phyloP scores from a whole-genome alignment of 2,329 filamentous ascomycete species.

The Xylaria sp. region DNA sequence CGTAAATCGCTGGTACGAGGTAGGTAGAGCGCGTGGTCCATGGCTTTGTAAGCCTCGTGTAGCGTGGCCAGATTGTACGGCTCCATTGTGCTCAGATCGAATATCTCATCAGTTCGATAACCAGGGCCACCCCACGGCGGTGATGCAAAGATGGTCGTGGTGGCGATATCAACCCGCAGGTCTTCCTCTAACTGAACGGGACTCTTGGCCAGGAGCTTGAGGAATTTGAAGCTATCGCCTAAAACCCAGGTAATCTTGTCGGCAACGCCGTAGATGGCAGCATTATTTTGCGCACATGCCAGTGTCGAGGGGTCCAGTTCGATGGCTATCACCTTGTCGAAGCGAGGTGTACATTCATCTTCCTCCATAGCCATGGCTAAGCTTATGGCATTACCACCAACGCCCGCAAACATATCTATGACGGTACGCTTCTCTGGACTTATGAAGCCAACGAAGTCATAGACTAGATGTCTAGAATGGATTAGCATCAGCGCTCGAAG shows the following conservation, averaged over 20 bases:
- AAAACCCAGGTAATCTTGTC: constrained; percentile 83
- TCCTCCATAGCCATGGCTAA: constrained; percentile 70
- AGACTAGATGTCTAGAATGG: constrained; percentile 72
- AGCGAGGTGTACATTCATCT: constrained; percentile 67
- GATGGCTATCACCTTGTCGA: constrained; percentile 86
- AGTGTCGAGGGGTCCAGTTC: constrained; percentile 84
- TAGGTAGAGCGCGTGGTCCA: constrained; percentile 79
- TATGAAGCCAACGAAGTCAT: constrained; percentile 70
- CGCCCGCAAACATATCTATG: constrained; percentile 90
- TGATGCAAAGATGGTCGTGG: constrained; percentile 65
- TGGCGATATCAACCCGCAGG: constrained; percentile 54
- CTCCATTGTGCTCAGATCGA: constrained; percentile 86
- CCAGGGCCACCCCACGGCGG: constrained; percentile 70
- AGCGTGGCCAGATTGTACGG: constrained; percentile 79
- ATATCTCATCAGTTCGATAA: constrained; percentile 72
- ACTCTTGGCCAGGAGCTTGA: constrained; percentile 59
- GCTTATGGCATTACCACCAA: constrained; percentile 94
- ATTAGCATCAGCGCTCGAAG: constrained; percentile 37
- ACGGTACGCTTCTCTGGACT: constrained; percentile 62
- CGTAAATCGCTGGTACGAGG: constrained; percentile 85
- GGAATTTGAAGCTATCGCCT: constrained; percentile 84
- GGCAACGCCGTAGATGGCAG: constrained; percentile 82
- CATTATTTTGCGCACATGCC: constrained; percentile 92
- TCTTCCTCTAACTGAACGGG: constrained; percentile 47
- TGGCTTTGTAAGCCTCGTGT: constrained; percentile 67